Base-by-base conservation (phyloP, 768 basidiomycete genomes). In the Artomyces pyxidatus region DNA sequence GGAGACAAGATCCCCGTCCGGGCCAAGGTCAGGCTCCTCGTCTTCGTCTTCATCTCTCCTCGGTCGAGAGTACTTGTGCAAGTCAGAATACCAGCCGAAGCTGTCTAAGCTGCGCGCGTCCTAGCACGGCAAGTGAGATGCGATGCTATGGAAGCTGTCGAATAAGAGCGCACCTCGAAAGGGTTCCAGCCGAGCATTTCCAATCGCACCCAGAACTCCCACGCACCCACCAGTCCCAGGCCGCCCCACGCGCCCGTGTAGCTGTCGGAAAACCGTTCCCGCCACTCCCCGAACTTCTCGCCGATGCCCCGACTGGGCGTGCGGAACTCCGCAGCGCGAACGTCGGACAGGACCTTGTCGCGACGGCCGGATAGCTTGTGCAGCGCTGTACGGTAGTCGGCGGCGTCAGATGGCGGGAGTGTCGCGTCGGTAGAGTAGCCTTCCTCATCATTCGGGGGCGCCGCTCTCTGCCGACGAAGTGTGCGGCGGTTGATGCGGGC, bases 151-250 rank as follows among this genome's bases (percentile, higher is more conserved):
- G 47, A 30, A 23, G 16, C 38, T n/a, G n/a, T n/a, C n/a, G 25
- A 28, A 22, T 17, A 39, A 32, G 22, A 45, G 32, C 74, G 54
- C 59, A 87, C 91, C 68, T 86, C 77, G 21, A 94, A 71, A 40
- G 87, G 89, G 62, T 92, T 80, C 94, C 94, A 96, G 3, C 84
- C 87, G 10, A 90, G 67, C 54, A 83, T 74, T 67, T 97, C 93
- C 49, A 91, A 68, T 48, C 91, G 72, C n/a, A 80, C 80, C 89
- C 90, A 94, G 63, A 93, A 95, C 64, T 93, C 92, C 91, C 92
- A 95, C 42, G 88, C 88, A 43, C 83, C 83, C 1, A 94, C 81
- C 37, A 92, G 74, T 0, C 85, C 90, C 47, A 94, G 69, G 4
- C 92, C 88, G 41, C 93, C 93, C 73, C 88, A 97, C 4, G 94